A percentile compares a stretch with the other conserved stretches of the same genome.
These are phyloP conservation scores for Saccharomycopsis malanga DNA, from an alignment of 805 yeast species.

Conservation along the genomic window DNA sequence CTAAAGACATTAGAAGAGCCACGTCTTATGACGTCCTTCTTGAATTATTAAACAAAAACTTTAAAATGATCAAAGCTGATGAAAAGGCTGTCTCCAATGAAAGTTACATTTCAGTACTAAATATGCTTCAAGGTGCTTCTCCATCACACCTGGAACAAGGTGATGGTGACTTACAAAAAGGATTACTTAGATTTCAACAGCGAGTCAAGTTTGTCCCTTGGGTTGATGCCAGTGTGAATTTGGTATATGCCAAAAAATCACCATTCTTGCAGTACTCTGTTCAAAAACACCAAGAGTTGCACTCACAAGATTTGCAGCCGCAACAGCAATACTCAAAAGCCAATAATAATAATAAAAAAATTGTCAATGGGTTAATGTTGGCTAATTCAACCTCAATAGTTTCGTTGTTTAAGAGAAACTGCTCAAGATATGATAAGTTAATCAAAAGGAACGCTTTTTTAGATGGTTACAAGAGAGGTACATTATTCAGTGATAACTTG, in stretches of 20 bases:
- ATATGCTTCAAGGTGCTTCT: constrained; percentile 54
- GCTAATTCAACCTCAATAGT: constrained; percentile 76
- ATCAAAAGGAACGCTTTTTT: constrained; percentile 78
- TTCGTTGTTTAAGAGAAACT: constrained; percentile 55
- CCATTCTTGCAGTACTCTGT: constrained; percentile 3
- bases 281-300: background rate
- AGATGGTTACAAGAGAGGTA: constrained; percentile 56
- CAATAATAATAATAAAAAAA: constrained; percentile 3
- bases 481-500: constrained; percentile 33
- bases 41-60: constrained; percentile 71
- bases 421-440: constrained; percentile 73
- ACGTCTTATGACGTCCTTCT: constrained; percentile 82
- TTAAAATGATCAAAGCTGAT: constrained; percentile 57
- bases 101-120: constrained; percentile 60
- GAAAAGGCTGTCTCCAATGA: constrained; percentile 36
- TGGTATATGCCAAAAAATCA: constrained; percentile 70
- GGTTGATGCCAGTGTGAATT: constrained; percentile 72
- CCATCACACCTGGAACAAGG: too few species aligned
- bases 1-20: constrained; percentile 55
- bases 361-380: constrained; percentile 74
- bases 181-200: constrained; percentile 53
- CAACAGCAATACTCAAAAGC: background rate
- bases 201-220: constrained; percentile 77
- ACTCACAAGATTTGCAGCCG: background rate
- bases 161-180: constrained; percentile 66